Conservation (phyloP, 805 yeast genomes). For the Wickerhamiella spandovensis region DNA sequence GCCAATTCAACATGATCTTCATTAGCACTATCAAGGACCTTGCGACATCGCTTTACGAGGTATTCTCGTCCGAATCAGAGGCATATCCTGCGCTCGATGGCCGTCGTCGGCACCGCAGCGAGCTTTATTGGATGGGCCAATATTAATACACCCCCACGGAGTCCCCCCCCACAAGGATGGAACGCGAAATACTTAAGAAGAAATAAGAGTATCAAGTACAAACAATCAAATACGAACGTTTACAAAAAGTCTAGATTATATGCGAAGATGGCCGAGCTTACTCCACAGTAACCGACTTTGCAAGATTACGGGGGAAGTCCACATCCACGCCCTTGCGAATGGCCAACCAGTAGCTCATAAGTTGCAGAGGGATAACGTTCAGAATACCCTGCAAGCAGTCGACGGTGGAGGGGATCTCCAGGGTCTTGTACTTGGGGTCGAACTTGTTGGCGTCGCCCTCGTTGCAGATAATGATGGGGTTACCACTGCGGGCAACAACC, state of each 20-base stretch:
- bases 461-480: slow-evolving; percentile 86
- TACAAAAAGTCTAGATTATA: not conserved
- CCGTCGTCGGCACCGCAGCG: not conserved
- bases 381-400: slow-evolving; percentile 96
- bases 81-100: not conserved
- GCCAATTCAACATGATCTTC: not conserved
- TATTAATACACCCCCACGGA: too few relatives aligned
- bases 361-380: slow-evolving; percentile 87
- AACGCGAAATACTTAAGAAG: not conserved
- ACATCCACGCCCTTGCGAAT: slow-evolving; percentile 91
- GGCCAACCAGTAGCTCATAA: slow-evolving; percentile 95
- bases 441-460: slow-evolving; percentile 47
- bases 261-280: slow-evolving; percentile 23
- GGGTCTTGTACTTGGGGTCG: slow-evolving; percentile 31
- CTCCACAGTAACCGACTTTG: slow-evolving; percentile 96
- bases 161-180: too few relatives aligned
- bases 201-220: not conserved
- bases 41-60: not conserved
- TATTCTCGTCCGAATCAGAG: not conserved
- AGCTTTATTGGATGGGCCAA: not conserved
- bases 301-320: slow-evolving; percentile 97
- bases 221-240: not conserved
- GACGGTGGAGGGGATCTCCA: slow-evolving; percentile 89
- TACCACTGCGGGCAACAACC: slow-evolving; percentile 93
- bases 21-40: not conserved